Evolutionary conservation across 1,139 yeast genomes (phyloP).

Genomic region (Kodamaea suecica): DNA sequence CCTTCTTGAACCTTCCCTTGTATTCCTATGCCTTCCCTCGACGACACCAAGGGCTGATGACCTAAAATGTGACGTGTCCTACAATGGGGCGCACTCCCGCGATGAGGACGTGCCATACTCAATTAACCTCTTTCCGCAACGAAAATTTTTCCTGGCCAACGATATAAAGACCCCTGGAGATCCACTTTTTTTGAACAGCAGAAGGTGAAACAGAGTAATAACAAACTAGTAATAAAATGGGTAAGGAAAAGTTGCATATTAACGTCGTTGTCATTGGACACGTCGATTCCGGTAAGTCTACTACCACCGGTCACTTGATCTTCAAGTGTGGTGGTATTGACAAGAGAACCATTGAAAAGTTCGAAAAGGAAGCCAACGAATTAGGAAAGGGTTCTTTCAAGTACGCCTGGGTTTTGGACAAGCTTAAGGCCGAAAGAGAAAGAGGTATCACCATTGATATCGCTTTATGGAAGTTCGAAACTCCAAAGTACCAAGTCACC

Average conservation of each 20-base stretch:
- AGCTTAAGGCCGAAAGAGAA: slow-evolving; percentile 94
- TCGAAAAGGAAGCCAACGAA: slow-evolving; percentile 98
- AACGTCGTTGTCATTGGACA: slow-evolving; percentile 90
- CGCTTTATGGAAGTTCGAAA: slow-evolving; percentile 92
- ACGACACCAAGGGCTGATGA: too few species aligned
- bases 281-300: slow-evolving; percentile 31
- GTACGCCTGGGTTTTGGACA: slow-evolving; percentile 97
- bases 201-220: too few species aligned
- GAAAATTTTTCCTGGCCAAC: too few species aligned
- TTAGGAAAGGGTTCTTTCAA: slow-evolving; percentile 98
- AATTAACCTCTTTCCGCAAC: too few species aligned
- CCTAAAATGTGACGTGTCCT: too few species aligned
- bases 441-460: slow-evolving; percentile 96
- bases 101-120: too few species aligned
- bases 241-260: slow-evolving; percentile 95
- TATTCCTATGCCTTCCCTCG: too few species aligned
- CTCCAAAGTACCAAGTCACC: slow-evolving; percentile 90
- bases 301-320: slow-evolving; percentile 84
- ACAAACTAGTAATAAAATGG: slow-evolving; percentile 32
- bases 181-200: too few species aligned
- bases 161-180: too few species aligned
- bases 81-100: too few species aligned
- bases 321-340: slow-evolving; percentile 92
- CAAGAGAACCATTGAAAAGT: slow-evolving; percentile 98
- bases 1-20: too few species aligned